Base-by-base conservation (phyloP, 768 basidiomycete species). In the Phaffia australis region DNA sequence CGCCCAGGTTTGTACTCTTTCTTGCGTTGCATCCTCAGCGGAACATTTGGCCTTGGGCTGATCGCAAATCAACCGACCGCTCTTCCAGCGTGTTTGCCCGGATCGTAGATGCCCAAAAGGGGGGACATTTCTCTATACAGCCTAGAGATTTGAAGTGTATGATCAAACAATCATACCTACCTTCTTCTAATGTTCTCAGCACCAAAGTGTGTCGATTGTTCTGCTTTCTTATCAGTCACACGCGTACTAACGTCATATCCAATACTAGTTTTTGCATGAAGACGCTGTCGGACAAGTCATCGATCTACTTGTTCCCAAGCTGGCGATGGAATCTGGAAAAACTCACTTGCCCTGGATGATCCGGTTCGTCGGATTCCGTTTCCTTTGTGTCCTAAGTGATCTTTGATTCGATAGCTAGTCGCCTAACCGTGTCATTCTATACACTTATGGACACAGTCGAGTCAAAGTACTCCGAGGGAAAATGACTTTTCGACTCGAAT, bases 101-200 rank as follows among this genome's bases (percentile, higher is more conserved):
- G 64, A 61, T 67, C 66, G 72, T 71, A 21, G 70, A 74, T 56
- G 73, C 86, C 81, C 29, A 67, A 19, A 62, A 63, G 50, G 92
- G 92, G 27, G 92, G 92, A 0, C 92, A 95, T 75, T 94, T 93
- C 76, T 88, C 87, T 11, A 85, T 94, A 73, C 83, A 81, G n/a
- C 89, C 89, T 0, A 82, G 35, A 42, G 35, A 42, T 42, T 5
- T 42, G 35, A 42, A 42, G 35, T 42, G 6, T 42, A n/a, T 54
- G 56, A 70, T 68, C 57, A 74, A 75, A 69, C 76, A 76, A 70
- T 71, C 74, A n/a, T 75, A 75, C 58, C 65, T 72, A n/a, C 71
- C 73, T 21, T 71, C 70, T 46, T 71, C 62, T 60, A 88, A 87
- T 60, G 82, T 89, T 55, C 79, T 93, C 15, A 87, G 89, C 79